These are phyloP conservation scores for Hymenoscyphus fructigenus DNA, from an alignment of 2,329 filamentous ascomycete species.

Conservation along the genomic window DNA sequence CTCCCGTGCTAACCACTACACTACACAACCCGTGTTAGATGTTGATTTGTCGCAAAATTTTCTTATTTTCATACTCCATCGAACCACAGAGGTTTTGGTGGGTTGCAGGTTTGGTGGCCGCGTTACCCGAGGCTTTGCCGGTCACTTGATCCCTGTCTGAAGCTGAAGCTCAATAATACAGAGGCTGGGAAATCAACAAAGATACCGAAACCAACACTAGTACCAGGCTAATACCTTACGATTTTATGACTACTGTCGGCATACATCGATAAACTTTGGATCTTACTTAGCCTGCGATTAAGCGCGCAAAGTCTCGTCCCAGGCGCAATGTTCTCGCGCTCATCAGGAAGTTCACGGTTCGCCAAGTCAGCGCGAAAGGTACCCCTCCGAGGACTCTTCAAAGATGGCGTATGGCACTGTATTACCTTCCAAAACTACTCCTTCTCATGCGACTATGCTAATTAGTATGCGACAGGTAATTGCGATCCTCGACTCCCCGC, in stretches of 20 bases:
- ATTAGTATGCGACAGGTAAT: conserved; percentile 41
- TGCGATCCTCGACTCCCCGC: conserved; percentile 52
- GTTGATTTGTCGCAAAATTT: neutral
- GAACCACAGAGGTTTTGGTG: neutral
- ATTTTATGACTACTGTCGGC: neutral
- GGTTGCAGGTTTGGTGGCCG: neutral
- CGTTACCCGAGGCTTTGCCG: neutral
- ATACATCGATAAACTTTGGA: neutral
- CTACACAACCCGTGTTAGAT: conserved; percentile 22
- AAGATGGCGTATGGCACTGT: conserved; percentile 43
- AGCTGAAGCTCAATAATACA: neutral
- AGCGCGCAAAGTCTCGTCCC: neutral
- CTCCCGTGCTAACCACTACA: conserved; percentile 25
- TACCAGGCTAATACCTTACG: neutral
- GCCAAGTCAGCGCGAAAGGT: neutral
- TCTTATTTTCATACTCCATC: neutral
- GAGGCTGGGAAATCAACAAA: conserved; percentile 8
- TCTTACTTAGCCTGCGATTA: neutral
- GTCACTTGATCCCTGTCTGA: neutral
- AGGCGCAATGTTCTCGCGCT: neutral
- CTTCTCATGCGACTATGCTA: conserved; percentile 7
- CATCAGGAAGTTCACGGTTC: neutral
- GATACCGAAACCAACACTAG: conserved; percentile 13
- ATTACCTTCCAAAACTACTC: neutral
- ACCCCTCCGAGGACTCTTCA: conserved; percentile 32